Evolutionary conservation across 306 rosid genomes (phyloP).

Genomic region (Trifolium pratense): DNA sequence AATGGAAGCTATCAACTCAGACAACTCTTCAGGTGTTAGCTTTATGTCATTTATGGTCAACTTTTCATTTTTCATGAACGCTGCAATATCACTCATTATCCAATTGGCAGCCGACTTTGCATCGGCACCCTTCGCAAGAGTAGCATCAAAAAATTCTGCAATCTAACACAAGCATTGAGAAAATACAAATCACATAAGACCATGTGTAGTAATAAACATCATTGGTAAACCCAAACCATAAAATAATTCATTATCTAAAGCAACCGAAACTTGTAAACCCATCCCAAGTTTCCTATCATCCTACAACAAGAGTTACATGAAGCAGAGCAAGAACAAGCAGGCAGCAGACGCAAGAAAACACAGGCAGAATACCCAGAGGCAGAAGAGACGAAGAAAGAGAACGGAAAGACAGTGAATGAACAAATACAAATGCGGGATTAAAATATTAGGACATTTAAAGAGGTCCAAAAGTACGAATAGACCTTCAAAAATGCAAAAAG

Average conservation of each 20-base stretch:
- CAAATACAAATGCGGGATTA: no score
- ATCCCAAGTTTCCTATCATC: not conserved
- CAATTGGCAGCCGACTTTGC: constrained; percentile 91
- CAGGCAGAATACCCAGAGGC: no score
- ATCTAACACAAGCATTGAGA: constrained; percentile 59
- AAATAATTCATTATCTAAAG: not conserved
- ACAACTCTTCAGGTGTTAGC: constrained; percentile 79
- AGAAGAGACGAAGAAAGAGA: no score
- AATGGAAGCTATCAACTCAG: constrained; percentile 83
- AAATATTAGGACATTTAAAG: no score
- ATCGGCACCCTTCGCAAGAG: constrained; percentile 80
- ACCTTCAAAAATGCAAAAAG: no score
- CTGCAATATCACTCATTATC: constrained; percentile 95
- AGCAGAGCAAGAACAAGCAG: no score
- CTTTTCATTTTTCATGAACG: constrained; percentile 89
- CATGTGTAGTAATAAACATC: constrained; percentile 29
- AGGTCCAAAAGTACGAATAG: no score
- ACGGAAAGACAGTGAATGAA: no score
- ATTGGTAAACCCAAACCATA: constrained; percentile 2
- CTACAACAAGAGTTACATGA: not conserved
- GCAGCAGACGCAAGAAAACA: no score
- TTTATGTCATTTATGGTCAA: constrained; percentile 73
- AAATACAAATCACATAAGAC: constrained; percentile 38
- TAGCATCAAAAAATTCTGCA: constrained; percentile 81
- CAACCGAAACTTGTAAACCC: not conserved